Evolutionary conservation across 2,329 filamentous ascomycete genomes (phyloP), one percentile per base, ranked within the genome.

Genomic region (Calonectria honghensis): DNA sequence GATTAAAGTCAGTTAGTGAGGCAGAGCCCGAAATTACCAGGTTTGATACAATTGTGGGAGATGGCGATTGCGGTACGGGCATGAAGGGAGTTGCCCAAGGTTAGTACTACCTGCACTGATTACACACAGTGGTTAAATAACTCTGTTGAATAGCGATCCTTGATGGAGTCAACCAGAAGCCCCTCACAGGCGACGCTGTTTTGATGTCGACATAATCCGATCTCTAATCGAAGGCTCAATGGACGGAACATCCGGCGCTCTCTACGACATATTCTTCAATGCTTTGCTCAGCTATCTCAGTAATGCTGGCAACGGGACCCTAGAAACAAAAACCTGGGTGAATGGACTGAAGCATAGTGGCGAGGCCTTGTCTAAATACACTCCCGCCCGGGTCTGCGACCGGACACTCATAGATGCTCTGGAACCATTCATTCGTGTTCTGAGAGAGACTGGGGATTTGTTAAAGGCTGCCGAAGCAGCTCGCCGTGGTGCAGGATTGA

Each of bases 211-310:
- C 6, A 11, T 27, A 14, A 32, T 65, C 5, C 14, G 48, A 69
- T 41, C 32, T n/a, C 14, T 37, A 90, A 87, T 73, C 14, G 70
- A 68, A 20, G 32, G 20, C 6, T 64, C 54, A 72, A 95, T 95
- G 93, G 93, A 94, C 81, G 94, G 93, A 67, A 95, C 93, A 10
- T 93, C 92, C 0, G 93, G 93, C 45, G 93, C 93, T 20, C 89
- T 95, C 63, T 95, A 94, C 83, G 91, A 93, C 69, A 95, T 96
- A 79, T 95, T 94, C 86, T 85, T 95, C 63, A 95, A 94, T 79
- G 91, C 94, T 0, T 88, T 96, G 3, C 20, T 89, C 75, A 11
- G 74, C 78, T 20, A 66, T 76, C 14, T 75, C 75, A 29, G 20
- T 67, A 31, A 7, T 24, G 20, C 35, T 52, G 24, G 35, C 4